Evolutionary conservation across 768 basidiomycete genomes (phyloP).

Genomic region (Hypholoma sublateritium): DNA sequence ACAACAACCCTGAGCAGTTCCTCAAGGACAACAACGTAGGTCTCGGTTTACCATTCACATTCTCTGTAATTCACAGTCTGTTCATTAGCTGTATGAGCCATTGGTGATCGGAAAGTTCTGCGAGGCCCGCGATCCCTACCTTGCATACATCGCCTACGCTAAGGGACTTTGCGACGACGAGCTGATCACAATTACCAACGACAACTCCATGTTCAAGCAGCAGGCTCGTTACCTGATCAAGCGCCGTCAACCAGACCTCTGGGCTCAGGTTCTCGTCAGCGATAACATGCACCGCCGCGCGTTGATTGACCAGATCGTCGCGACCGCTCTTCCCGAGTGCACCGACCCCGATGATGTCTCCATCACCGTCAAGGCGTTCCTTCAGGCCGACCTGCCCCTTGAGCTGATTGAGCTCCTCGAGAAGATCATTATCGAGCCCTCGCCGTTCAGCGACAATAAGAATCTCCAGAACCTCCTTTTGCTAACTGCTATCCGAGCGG

Average conservation of each 20-base stretch:
- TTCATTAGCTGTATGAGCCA: constrained; percentile 85
- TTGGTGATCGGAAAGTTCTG: constrained; percentile 98
- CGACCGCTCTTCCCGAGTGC: constrained; percentile 94
- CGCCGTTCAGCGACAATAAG: constrained; percentile 96
- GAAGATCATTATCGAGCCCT: constrained; percentile 97
- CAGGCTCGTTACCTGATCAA: constrained; percentile 98
- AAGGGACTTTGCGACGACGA: constrained; percentile 99
- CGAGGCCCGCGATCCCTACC: constrained; percentile 95
- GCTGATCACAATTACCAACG: constrained; percentile 94
- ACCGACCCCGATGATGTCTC: constrained; percentile 99
- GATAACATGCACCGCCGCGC: constrained; percentile 92
- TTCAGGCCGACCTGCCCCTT: constrained; percentile 93
- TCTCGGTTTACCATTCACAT: constrained; percentile 9
- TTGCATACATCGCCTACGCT: constrained; percentile 98
- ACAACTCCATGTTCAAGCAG: constrained; percentile 99
- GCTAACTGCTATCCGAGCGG: constrained; percentile 93
- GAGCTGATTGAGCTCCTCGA: constrained; percentile 97
- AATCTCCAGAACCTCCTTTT: constrained; percentile 95
- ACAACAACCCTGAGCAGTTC: constrained; percentile 97
- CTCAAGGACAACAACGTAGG: constrained; percentile 97
- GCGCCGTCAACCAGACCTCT: constrained; percentile 91
- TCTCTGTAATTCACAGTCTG: constrained; percentile 9
- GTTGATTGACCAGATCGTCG: constrained; percentile 93
- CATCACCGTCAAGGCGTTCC: constrained; percentile 96
- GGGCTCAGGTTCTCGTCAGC: constrained; percentile 89